Conservation (phyloP, 108 stramenopile species). For the Pseudonitzschia multiseries region DNA sequence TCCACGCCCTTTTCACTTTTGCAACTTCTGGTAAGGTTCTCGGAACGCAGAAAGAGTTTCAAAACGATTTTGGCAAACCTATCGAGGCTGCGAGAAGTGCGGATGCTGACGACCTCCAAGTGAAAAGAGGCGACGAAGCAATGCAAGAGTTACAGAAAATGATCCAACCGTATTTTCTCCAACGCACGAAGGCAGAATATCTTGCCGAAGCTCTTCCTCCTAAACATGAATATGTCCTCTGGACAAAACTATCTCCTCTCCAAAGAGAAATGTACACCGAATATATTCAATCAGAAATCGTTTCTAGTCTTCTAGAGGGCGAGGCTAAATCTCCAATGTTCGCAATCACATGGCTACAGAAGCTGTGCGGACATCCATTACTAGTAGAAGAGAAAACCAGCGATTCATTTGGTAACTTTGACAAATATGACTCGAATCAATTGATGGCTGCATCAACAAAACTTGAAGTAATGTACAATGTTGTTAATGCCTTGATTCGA, state of each 20-base stretch:
- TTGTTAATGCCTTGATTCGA: slow-evolving; percentile 56
- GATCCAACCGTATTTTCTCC: slow-evolving; percentile 86
- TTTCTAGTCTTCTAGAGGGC: slow-evolving; percentile 43
- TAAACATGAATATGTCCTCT: slow-evolving; percentile 94
- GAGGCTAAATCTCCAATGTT: slow-evolving; percentile 52
- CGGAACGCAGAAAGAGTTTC: slow-evolving; percentile 49
- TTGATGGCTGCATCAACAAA: slow-evolving; percentile 62
- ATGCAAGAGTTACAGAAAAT: slow-evolving; percentile 69
- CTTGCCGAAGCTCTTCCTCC: slow-evolving; percentile 80
- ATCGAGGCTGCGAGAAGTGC: slow-evolving; percentile 79
- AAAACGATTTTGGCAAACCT: slow-evolving; percentile 61
- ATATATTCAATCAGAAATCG: slow-evolving; percentile 65
- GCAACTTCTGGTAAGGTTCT: slow-evolving; percentile 72
- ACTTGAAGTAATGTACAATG: slow-evolving; percentile 62
- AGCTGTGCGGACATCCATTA: slow-evolving; percentile 75
- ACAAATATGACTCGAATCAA: slow-evolving; percentile 6
- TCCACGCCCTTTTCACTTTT: slow-evolving; percentile 94
- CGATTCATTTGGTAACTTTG: slow-evolving; percentile 20
- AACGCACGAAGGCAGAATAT: slow-evolving; percentile 83
- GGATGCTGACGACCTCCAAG: slow-evolving; percentile 55
- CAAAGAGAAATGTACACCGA: slow-evolving; percentile 84
- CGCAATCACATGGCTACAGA: slow-evolving; percentile 77
- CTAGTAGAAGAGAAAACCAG: slow-evolving; percentile 45
- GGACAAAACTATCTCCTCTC: slow-evolving; percentile 71
- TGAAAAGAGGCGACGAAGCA: slow-evolving; percentile 68